Conservation (phyloP, 306 rosid species). For the Rosa lucieae region DNA sequence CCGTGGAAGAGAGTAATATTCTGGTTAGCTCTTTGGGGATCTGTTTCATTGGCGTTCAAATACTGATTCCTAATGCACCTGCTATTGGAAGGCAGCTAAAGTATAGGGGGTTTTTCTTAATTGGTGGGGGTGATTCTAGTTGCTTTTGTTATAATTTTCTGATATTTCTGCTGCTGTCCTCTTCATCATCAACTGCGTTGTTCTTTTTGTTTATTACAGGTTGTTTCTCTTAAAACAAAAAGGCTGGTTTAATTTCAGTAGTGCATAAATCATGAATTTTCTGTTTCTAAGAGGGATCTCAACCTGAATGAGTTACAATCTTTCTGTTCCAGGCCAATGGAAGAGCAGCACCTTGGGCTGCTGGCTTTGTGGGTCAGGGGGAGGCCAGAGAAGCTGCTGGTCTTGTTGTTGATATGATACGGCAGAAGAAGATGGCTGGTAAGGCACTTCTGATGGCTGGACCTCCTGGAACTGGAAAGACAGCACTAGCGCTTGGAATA, state of each 20-base stretch:
- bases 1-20: no score
- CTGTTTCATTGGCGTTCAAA: no score
- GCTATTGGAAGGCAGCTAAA: no score
- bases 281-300: not conserved
- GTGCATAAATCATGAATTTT: not conserved
- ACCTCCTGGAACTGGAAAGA: conserved; percentile 97
- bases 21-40: no score
- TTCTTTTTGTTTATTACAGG: no score
- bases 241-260: not conserved
- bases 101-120: no score
- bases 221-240: no score
- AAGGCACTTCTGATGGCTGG: conserved; percentile 86
- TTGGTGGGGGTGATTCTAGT: no score
- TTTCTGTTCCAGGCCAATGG: conserved; percentile 55
- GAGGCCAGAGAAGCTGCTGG: conserved; percentile 96
- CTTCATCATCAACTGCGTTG: no score
- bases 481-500: conserved; percentile 91
- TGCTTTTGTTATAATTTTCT: no score
- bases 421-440: conserved; percentile 98
- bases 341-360: conserved; percentile 71
- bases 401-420: conserved; percentile 87
- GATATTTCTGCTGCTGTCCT: no score
- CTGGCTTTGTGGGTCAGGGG: conserved; percentile 93
- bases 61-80: no score
- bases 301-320: conserved; percentile 11